These are phyloP conservation scores for Boletus patriciae DNA, from an alignment of 768 basidiomycete genomes.

Conservation along the genomic window DNA sequence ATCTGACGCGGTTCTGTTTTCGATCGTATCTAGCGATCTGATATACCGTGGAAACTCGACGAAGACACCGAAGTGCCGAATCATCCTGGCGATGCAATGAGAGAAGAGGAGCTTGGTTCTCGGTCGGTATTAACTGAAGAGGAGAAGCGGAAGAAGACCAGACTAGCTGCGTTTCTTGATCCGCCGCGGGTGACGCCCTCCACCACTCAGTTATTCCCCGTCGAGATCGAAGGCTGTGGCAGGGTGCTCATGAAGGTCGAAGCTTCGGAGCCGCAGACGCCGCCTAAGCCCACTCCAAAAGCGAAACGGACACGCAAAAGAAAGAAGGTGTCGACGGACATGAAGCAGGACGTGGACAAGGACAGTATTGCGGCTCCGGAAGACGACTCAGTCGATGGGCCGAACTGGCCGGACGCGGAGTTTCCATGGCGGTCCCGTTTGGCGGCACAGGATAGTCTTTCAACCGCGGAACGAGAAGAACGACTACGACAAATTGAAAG, in stretches of 20 bases:
- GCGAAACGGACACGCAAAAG: slow-evolving; percentile 51
- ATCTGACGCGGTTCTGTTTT: slow-evolving; percentile 11
- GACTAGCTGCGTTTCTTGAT: slow-evolving; percentile 67
- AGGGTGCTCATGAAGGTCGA: slow-evolving; percentile 65
- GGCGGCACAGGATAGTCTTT: slow-evolving; percentile 52
- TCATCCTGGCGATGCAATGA: slow-evolving; percentile 10
- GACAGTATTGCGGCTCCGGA: slow-evolving; percentile 17
- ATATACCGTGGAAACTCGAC: slow-evolving; percentile 22
- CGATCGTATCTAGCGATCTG: slow-evolving; percentile 25
- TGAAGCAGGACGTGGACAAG: slow-evolving; percentile 17
- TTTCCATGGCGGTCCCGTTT: slow-evolving; percentile 75
- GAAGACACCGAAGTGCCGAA: slow-evolving; percentile 17
- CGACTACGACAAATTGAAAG: slow-evolving; percentile 64
- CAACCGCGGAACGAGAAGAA: slow-evolving; percentile 57
- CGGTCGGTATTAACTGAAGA: slow-evolving; percentile 44
- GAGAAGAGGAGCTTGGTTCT: slow-evolving; percentile 13
- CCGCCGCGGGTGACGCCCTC: slow-evolving; percentile 35
- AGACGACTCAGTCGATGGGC: slow-evolving; percentile 44
- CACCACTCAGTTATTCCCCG: slow-evolving; percentile 50
- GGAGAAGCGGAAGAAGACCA: slow-evolving; percentile 63
- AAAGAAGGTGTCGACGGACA: slow-evolving; percentile 41
- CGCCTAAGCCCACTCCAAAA: slow-evolving; percentile 33
- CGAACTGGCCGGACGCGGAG: slow-evolving; percentile 77
- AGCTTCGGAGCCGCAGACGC: slow-evolving; percentile 36
- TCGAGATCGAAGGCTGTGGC: slow-evolving; percentile 67